Conservation (phyloP, 1,284 basidiomycete species). For the Cutaneotrichosporon sp. region DNA sequence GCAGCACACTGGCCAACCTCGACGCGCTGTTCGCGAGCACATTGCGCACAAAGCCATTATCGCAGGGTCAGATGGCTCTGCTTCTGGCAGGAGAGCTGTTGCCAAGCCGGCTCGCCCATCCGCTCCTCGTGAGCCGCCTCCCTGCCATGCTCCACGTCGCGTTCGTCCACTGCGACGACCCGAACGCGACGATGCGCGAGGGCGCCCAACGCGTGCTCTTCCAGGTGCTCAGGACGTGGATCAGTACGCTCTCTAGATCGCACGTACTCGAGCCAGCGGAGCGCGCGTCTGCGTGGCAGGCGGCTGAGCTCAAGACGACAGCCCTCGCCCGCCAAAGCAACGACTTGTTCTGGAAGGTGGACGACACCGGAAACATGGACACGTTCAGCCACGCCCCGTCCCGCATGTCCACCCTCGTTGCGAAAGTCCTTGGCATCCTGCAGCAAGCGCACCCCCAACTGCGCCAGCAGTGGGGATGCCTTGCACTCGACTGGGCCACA, state of each 20-base stretch:
- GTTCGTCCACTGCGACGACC: conserved; percentile 81
- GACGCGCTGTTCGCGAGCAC: conserved; percentile 46
- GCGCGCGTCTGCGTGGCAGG: conserved; percentile 31
- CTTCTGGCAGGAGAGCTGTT: conserved; percentile 82
- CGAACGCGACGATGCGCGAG: conserved; percentile 66
- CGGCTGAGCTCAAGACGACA: conserved; percentile 62
- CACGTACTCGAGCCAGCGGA: conserved; percentile 26
- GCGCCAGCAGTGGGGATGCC: conserved; percentile 73
- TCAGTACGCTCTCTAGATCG: conserved; percentile 54
- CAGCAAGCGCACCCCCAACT: conserved; percentile 69
- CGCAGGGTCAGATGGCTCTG: conserved; percentile 81
- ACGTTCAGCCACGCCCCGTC: conserved; percentile 55
- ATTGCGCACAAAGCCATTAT: conserved; percentile 56
- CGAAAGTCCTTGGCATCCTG: conserved; percentile 68
- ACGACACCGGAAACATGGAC: conserved; percentile 57
- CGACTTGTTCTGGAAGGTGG: conserved; percentile 70
- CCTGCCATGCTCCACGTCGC: conserved; percentile 77
- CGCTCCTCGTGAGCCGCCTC: conserved; percentile 63
- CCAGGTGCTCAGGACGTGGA: conserved; percentile 76
- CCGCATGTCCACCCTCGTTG: conserved; percentile 71
- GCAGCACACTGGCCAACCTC: conserved; percentile 43
- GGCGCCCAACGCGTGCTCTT: conserved; percentile 74
- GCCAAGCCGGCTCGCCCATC: conserved; percentile 73
- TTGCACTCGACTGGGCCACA: conserved; percentile 83
- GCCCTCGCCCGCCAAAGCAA: conserved; percentile 51